Conservation (phyloP, 495 filamentous ascomycete species). For the Penicillium angulare region DNA sequence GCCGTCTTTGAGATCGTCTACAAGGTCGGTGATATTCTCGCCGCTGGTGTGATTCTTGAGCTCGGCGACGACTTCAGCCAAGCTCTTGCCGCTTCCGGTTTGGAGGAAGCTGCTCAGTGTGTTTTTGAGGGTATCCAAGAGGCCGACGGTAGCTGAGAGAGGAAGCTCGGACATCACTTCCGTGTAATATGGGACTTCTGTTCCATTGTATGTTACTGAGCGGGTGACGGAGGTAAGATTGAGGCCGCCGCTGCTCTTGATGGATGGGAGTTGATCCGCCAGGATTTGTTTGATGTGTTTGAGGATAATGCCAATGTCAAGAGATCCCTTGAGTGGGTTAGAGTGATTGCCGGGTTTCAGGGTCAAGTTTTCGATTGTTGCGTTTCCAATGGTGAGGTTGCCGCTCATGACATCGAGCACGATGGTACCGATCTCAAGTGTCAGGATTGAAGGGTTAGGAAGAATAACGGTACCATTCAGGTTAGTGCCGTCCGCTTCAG, state of each 20-base stretch:
- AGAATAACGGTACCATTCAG: slow-evolving; percentile 36
- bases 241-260: slow-evolving; percentile 34
- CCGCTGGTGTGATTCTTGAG: not conserved
- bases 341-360: slow-evolving; percentile 60
- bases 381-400: slow-evolving; percentile 48
- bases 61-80: not conserved
- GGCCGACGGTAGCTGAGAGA: slow-evolving; percentile 29
- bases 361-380: slow-evolving; percentile 54
- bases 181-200: slow-evolving; percentile 40
- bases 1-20: slow-evolving; percentile 1
- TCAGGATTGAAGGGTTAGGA: slow-evolving; percentile 39
- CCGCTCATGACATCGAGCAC: slow-evolving; percentile 35
- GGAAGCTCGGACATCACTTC: slow-evolving; percentile 35
- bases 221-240: slow-evolving; percentile 31
- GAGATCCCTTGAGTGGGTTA: slow-evolving; percentile 42
- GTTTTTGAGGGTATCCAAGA: slow-evolving; percentile 32
- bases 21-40: not conserved
- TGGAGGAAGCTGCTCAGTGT: slow-evolving; percentile 26
- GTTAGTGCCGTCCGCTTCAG: slow-evolving; percentile 30
- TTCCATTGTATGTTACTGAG: slow-evolving; percentile 33
- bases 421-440: slow-evolving; percentile 36
- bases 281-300: slow-evolving; percentile 29
- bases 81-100: not conserved
- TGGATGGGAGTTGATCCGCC: slow-evolving; percentile 22
- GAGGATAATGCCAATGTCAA: slow-evolving; percentile 35